These are phyloP conservation scores for Colletotrichum sp. DNA, from an alignment of 2,329 filamentous ascomycete species.

Conservation along the genomic window DNA sequence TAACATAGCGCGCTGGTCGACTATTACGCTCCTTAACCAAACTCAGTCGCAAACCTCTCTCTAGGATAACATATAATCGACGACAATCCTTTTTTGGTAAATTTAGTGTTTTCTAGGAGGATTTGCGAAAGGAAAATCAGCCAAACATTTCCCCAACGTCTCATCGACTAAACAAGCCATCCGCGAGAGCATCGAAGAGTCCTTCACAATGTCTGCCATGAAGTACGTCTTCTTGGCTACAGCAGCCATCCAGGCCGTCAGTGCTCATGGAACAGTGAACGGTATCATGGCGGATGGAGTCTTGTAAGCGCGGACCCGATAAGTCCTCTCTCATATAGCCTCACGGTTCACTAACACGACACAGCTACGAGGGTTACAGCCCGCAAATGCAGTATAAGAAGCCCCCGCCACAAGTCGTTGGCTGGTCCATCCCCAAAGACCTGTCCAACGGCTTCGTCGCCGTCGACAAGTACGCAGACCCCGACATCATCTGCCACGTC, in stretches of 20 bases:
- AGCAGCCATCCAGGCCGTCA: background rate
- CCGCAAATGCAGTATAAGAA: conserved; percentile 21
- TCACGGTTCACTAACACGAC: background rate
- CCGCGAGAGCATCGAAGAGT: background rate
- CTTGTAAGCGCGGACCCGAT: background rate
- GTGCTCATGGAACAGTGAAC: conserved; percentile 12
- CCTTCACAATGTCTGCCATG: background rate
- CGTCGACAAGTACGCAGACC: conserved; percentile 36
- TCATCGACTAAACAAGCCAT: background rate
- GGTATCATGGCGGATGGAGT: conserved; percentile 15
- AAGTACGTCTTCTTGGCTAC: conserved; percentile 7
- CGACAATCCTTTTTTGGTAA: background rate
- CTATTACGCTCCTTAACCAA: background rate
- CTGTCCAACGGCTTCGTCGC: conserved; percentile 39
- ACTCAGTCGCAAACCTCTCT: background rate
- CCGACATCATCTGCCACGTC: conserved; percentile 45
- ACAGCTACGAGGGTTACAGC: conserved; percentile 16
- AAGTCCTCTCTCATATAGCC: background rate
- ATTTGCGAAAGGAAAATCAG: background rate
- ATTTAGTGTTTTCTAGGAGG: background rate
- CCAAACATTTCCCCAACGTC: background rate
- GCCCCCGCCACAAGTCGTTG: conserved; percentile 28
- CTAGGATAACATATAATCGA: background rate
- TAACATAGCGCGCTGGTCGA: conserved; percentile 5
- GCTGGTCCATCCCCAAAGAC: conserved; percentile 20